Evolutionary conservation across 2,329 filamentous ascomycete genomes (phyloP).

Genomic region (Claviceps maximensis): DNA sequence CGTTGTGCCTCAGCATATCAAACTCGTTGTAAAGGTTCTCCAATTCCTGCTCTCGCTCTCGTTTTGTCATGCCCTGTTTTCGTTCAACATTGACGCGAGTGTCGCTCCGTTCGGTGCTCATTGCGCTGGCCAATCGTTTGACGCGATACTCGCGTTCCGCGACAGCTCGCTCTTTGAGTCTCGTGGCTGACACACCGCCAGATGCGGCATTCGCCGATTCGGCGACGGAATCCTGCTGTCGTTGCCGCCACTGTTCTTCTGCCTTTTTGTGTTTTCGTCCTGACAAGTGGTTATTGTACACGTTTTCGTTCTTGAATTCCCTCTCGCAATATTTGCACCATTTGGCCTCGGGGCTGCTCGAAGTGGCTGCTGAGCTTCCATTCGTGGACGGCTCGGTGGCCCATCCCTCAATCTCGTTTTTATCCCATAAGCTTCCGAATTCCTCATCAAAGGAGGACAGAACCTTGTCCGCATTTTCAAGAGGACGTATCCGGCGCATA

Average conservation of each 20-base stretch:
- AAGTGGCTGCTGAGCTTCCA: conserved; percentile 10
- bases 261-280: conserved; percentile 78
- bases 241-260: conserved; percentile 49
- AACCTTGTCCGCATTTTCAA: conserved; percentile 74
- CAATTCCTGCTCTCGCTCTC: conserved; percentile 85
- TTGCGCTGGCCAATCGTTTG: conserved; percentile 63
- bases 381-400: conserved; percentile 37
- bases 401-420: conserved; percentile 72
- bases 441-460: conserved; percentile 67
- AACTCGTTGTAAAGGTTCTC: conserved; percentile 58
- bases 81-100: conserved; percentile 92
- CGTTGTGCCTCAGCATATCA: conserved; percentile 19
- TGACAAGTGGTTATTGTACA: conserved; percentile 77
- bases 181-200: conserved; percentile 27
- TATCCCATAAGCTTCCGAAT: conserved; percentile 72
- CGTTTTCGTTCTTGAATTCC: conserved; percentile 89
- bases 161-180: conserved; percentile 77
- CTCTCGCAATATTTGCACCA: conserved; percentile 92
- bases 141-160: conserved; percentile 81
- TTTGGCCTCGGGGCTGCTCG: conserved; percentile 46
- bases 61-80: conserved; percentile 93
- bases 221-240: conserved; percentile 25
- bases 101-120: conserved; percentile 78
- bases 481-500: conserved; percentile 67
- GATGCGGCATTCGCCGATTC: conserved; percentile 14